Conservation (phyloP, 83 land plant genomes). For the Picea abies region DNA sequence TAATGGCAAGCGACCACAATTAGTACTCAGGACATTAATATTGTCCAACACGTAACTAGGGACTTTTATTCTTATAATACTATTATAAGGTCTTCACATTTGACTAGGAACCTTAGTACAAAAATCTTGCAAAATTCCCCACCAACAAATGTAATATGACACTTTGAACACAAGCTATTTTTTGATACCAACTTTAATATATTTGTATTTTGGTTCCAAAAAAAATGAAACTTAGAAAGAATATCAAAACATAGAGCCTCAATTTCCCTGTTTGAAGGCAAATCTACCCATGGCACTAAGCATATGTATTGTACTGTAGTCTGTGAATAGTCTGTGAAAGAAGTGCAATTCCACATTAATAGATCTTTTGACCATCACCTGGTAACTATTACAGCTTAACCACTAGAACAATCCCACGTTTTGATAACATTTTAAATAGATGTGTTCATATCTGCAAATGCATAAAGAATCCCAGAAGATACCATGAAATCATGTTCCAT, state of each 20-base stretch:
- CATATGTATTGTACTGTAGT: background rate
- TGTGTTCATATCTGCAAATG: background rate
- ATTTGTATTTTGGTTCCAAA: too few relatives aligned
- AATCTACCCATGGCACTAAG: constrained; percentile 1
- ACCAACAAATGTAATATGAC: too few relatives aligned
- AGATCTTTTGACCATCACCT: background rate
- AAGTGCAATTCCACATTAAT: background rate
- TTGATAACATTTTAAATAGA: background rate
- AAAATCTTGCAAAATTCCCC: too few relatives aligned
- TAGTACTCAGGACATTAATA: too few relatives aligned
- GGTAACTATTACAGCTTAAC: background rate
- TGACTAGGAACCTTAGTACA: too few relatives aligned
- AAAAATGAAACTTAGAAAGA: background rate
- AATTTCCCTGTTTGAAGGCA: background rate
- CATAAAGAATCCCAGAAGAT: background rate
- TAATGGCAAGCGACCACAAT: too few relatives aligned
- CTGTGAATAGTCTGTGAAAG: background rate
- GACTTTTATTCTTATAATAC: too few relatives aligned
- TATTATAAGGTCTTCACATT: too few relatives aligned
- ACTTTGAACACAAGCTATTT: too few relatives aligned
- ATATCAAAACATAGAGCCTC: background rate
- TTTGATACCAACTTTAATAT: too few relatives aligned
- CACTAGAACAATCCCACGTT: background rate
- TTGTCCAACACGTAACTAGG: too few relatives aligned
- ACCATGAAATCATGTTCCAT: background rate